Evolutionary conservation across 2,329 filamentous ascomycete species (phyloP), one percentile per base, ranked within the genome.

Genomic region (Chaetomium strumarium): DNA sequence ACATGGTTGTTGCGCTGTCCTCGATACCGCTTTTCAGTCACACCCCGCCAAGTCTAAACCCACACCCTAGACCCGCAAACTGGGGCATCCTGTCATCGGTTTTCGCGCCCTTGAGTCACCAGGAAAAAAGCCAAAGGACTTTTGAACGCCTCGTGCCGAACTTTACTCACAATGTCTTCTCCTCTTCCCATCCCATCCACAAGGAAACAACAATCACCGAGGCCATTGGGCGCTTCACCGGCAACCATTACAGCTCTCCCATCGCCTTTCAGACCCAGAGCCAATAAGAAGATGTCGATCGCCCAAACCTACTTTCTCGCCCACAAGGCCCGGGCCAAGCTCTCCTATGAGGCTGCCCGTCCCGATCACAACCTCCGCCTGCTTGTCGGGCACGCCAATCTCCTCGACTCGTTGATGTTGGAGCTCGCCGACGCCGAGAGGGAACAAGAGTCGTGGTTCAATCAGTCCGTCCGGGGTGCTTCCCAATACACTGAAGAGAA

Each of bases 291-390:
- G 53, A 97, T 97, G 93, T 95, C 88, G 70, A 86, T 97, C 76
- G 95, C 92, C 29, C 90, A 96, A 75, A 97, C 92, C 57, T 99
- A 97, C 86, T 96, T 90, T 77, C 86, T 97, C 65, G 93, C 93
- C 69, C 91, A 96, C 79, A 92, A 91, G 73, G 93, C 93, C 68
- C 85, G 93, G 71, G 86, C 85, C 64, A 99, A 99, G 90, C 90
- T 99, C 67, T 90, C 90, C 61, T 82, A 80, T 60, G 92, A 97
- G 76, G 93, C 93, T 76, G 83, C 85, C 72, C 86, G 86, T 66
- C 78, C 89, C 64, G 92, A 97, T 69, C 93, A 97, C 80, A 85
- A 97, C 77, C 88, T 99, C 59, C 85, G 92, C 68, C 83, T 95
- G 42, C 86, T 99, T 56, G 93, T 99, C 64, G 93, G 92, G 66